Percentiles rank a stretch among this genome's conserved stretches.
Evolutionary conservation across 371 early-diverging fungal genomes (phyloP).

Genomic region (Mucor circinelloides): DNA sequence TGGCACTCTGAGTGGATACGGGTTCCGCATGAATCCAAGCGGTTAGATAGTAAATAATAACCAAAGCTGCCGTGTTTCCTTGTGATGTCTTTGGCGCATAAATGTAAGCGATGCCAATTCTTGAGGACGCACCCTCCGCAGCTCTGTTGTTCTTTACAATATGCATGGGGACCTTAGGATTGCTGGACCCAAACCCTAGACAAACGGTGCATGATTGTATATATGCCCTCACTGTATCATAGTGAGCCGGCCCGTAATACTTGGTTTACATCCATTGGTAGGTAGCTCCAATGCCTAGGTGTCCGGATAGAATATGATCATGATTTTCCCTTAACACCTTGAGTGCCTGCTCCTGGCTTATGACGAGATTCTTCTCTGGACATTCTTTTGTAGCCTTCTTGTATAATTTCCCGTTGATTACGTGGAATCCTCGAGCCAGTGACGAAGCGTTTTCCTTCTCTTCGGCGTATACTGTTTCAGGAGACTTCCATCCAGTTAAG

Average conservation of each 20-base stretch:
- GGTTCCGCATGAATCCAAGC: neutral
- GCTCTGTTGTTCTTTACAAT: neutral
- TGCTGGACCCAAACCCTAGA: neutral
- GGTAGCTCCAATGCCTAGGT: neutral
- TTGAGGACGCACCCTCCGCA: neutral
- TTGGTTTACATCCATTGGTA: neutral
- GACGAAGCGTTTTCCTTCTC: no score
- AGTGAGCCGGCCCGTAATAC: neutral
- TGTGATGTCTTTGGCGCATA: neutral
- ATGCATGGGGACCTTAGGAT: neutral
- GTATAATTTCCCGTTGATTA: no score
- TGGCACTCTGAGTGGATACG: no score
- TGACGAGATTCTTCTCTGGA: no score
- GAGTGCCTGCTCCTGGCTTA: neutral
- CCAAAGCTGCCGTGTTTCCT: neutral
- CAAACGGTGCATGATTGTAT: neutral
- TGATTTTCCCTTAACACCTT: neutral
- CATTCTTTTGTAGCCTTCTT: no score
- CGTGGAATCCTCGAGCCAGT: no score
- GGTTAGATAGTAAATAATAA: conserved; percentile 1
- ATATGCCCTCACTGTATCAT: neutral
- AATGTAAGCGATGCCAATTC: neutral
- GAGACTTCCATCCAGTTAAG: no score
- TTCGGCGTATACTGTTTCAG: no score
- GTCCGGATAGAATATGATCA: conserved; percentile 1